Evolutionary conservation across 768 basidiomycete genomes (phyloP).

Genomic region (Tulasnella sp.): DNA sequence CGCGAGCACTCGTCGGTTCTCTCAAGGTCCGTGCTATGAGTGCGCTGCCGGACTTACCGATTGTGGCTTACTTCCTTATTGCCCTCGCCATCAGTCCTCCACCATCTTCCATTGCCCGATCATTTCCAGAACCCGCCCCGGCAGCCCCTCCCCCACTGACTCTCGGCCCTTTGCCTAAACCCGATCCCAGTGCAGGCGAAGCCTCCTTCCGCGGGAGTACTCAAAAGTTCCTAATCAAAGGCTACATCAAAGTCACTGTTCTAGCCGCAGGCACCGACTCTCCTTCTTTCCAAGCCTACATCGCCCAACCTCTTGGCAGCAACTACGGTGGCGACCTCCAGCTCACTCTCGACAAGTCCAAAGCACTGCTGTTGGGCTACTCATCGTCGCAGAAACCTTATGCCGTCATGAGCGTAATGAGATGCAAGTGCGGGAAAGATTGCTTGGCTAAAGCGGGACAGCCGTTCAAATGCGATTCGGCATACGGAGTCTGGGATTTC

Average conservation of each 20-base stretch:
- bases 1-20: conserved; percentile 5
- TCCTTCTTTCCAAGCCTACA: neutral
- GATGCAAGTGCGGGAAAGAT: neutral
- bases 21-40: neutral
- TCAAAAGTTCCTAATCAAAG: neutral
- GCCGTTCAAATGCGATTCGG: neutral
- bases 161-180: neutral
- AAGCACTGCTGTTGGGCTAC: neutral
- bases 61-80: neutral
- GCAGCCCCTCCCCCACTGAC: neutral
- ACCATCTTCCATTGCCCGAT: neutral
- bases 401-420: neutral
- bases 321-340: neutral
- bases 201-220: neutral
- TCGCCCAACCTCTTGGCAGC: neutral
- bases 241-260: neutral
- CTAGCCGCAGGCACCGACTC: neutral
- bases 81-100: neutral
- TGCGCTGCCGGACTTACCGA: neutral
- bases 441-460: neutral
- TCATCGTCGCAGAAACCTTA: neutral
- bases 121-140: neutral
- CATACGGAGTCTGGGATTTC: neutral
- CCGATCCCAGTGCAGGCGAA: neutral
- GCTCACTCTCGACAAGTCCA: neutral